These are phyloP conservation scores for Tubosaeta sp. DNA, from an alignment of 768 basidiomycete species.

Conservation along the genomic window DNA sequence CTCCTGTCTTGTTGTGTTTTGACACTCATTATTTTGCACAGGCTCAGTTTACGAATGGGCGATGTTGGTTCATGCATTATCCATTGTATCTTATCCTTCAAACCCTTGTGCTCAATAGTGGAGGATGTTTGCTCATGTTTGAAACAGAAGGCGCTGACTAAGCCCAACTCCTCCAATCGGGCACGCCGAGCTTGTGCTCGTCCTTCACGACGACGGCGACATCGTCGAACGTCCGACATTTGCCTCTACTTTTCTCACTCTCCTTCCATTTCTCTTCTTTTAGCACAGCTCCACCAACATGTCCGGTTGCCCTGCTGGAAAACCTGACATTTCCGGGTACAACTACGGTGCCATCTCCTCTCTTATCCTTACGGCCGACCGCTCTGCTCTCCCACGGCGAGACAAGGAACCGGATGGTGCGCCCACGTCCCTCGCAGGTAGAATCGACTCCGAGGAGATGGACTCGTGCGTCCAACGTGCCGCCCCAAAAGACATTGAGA, in stretches of 20 bases:
- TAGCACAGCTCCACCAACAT: slow-evolving; percentile 21
- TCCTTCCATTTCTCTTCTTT: background rate
- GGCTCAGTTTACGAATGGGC: no score
- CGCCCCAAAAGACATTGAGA: slow-evolving; percentile 82
- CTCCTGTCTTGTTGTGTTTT: background rate
- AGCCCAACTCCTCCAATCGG: background rate
- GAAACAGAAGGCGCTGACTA: slow-evolving; percentile 15
- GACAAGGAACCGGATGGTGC: slow-evolving; percentile 98
- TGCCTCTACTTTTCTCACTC: background rate
- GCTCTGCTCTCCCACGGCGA: slow-evolving; percentile 72
- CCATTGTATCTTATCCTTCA: no score
- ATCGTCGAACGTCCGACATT: slow-evolving; percentile 4
- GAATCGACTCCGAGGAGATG: slow-evolving; percentile 89
- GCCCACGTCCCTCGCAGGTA: slow-evolving; percentile 86
- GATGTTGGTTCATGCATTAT: no score
- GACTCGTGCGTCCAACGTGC: slow-evolving; percentile 83
- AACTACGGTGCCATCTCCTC: slow-evolving; percentile 96
- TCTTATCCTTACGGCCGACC: slow-evolving; percentile 89
- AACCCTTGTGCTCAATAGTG: no score
- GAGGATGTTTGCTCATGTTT: slow-evolving; percentile 22
- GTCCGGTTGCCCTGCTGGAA: slow-evolving; percentile 41
- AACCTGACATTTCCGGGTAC: slow-evolving; percentile 84
- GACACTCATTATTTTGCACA: slow-evolving; percentile 17
- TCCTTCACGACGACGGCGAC: slow-evolving; percentile 10
- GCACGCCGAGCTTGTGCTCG: no score